Conservation (phyloP, 1,284 basidiomycete species). For the Boletus calvinii region DNA sequence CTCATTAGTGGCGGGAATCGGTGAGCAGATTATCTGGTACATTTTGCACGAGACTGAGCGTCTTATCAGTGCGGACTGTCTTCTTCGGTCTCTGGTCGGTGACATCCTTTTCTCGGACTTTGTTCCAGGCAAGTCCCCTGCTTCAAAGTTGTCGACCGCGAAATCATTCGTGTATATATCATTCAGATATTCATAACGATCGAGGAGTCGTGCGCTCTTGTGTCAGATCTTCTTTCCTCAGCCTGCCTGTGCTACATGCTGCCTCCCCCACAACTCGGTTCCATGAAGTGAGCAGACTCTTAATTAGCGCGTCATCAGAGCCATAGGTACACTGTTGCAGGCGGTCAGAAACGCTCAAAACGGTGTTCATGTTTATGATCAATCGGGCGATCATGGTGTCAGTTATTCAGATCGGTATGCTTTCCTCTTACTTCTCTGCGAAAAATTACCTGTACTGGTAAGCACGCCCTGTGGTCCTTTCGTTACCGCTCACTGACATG, state of each 20-base stretch:
- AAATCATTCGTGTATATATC: not conserved
- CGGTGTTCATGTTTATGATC: constrained; percentile 20
- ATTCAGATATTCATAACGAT: constrained; percentile 12
- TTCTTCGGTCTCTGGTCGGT: constrained; percentile 14
- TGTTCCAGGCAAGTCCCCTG: constrained; percentile 14
- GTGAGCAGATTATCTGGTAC: constrained; percentile 1
- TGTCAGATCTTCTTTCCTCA: constrained; percentile 20
- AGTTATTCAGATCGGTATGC: constrained; percentile 21
- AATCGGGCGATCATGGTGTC: constrained; percentile 24
- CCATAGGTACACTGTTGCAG: constrained; percentile 1
- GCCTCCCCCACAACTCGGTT: constrained; percentile 8
- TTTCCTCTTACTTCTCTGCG: constrained; percentile 17
- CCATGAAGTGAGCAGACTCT: constrained; percentile 7
- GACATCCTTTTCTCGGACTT: constrained; percentile 5
- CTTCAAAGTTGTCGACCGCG: not conserved
- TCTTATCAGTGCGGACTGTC: constrained; percentile 11
- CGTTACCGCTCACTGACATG: not conserved
- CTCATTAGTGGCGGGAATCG: constrained; percentile 6
- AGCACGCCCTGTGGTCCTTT: not conserved
- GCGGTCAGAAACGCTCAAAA: constrained; percentile 16
- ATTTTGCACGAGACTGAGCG: constrained; percentile 5
- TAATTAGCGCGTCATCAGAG: not conserved
- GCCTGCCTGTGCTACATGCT: constrained; percentile 21
- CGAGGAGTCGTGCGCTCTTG: constrained; percentile 20
- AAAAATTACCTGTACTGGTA: constrained; percentile 19